These are phyloP conservation scores for Didymosphaeria variabile DNA, from an alignment of 2,329 filamentous ascomycete species.

Conservation along the genomic window DNA sequence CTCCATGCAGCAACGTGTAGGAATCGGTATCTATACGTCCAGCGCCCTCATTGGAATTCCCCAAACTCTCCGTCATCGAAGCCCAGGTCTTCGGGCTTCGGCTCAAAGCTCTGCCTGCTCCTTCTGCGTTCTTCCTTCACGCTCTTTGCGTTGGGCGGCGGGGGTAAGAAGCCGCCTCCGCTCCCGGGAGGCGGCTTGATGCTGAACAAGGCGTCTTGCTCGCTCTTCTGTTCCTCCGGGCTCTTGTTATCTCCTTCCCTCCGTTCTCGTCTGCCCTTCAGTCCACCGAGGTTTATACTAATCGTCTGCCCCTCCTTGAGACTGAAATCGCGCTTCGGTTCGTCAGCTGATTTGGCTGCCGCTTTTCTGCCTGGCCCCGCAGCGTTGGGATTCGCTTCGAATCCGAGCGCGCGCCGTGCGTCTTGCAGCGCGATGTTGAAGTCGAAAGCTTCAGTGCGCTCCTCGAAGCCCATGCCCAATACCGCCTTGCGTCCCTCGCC, in stretches of 20 bases:
- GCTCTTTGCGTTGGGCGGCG: slow-evolving; percentile 70
- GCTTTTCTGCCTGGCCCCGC: slow-evolving; percentile 6
- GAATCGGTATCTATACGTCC: neutral
- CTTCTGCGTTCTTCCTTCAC: slow-evolving; percentile 68
- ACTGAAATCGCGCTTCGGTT: slow-evolving; percentile 77
- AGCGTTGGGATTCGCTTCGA: slow-evolving; percentile 56
- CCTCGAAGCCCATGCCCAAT: slow-evolving; percentile 86
- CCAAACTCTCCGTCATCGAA: slow-evolving; percentile 91
- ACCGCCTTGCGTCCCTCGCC: slow-evolving; percentile 80
- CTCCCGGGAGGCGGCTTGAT: slow-evolving; percentile 73
- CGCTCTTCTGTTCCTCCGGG: slow-evolving; percentile 46
- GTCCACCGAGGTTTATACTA: slow-evolving; percentile 75
- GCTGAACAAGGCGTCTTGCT: slow-evolving; percentile 69
- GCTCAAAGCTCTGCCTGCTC: slow-evolving; percentile 57
- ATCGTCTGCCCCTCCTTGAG: slow-evolving; percentile 92
- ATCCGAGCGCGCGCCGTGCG: slow-evolving; percentile 73
- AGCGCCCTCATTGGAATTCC: slow-evolving; percentile 70
- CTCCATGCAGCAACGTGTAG: slow-evolving; percentile 12
- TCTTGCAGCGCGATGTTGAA: slow-evolving; percentile 84
- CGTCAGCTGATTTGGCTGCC: slow-evolving; percentile 55
- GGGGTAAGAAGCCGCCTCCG: slow-evolving; percentile 64
- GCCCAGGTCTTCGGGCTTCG: slow-evolving; percentile 69
- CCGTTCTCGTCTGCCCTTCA: slow-evolving; percentile 57
- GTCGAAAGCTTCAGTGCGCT: slow-evolving; percentile 85
- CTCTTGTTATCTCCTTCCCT: slow-evolving; percentile 44